Base-by-base conservation (phyloP, 2,329 filamentous ascomycete species). In the Colletotrichum cordylinicola region DNA sequence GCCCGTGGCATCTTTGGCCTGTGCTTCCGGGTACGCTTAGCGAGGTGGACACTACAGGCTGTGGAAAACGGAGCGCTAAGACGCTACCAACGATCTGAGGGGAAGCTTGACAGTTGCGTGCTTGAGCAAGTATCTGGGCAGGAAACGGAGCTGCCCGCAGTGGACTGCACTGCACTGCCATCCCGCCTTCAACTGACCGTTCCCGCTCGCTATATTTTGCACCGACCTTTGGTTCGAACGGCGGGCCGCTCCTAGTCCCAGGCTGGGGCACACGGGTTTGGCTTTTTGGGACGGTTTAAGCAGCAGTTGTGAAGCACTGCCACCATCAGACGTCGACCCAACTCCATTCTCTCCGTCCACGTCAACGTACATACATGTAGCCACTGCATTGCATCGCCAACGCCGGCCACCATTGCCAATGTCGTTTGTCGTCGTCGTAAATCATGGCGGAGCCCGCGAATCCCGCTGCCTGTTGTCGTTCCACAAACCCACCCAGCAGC, bases 401-500 rank as follows among this genome's bases (percentile, higher is more conserved):
- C 68, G 6, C 27, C 39, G 55, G 31, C 12, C 18, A 21, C 2
- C 2, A 6, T 37, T 9, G 10, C 43, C 43, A 52, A 24, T 37
- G 18, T 7, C 33, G 4, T 21, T 52, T 52, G 21, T 43, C 29
- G 37, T 56, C 18, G 52, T 35, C 33, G 48, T 21, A 12, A 58
- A 43, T 56, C 56, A 55, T 55, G 61, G 68, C 31, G 52, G 60
- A 61, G 60, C 52, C 37, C 4, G 37, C 35, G 29, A 68, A 73
- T 75, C 18, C 33, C 31, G 73, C 35, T 76, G 70, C 65, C 74
- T 69, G 58, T 37, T 72, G 56, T 27, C 2, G 67, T 70, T 62
- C 33, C 67, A 62, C 56, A 70, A 29, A 24, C 35, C 27, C 16
- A n/a, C 33, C 4, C 31, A 21, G 52, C 52, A 68, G 33, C 69